A percentile compares a stretch with the other conserved stretches of the same genome.
Conservation (phyloP, 164 flowering plant species). For the Houttuynia cordata region DNA sequence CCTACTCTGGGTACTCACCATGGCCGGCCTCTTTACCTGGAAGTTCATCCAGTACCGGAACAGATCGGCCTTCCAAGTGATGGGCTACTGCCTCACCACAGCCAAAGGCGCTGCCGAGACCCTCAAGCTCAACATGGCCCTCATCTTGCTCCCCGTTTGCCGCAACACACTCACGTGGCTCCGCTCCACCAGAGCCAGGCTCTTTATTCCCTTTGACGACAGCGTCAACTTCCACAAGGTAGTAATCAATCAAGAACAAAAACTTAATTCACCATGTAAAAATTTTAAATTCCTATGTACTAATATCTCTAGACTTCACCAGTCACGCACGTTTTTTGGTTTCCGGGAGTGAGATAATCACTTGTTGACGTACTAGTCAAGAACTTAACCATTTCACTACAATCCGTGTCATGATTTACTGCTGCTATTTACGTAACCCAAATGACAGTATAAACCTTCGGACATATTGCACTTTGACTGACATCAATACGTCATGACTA, state of each 20-base stretch:
- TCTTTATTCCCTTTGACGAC: conserved; percentile 80
- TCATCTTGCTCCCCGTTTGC: conserved; percentile 74
- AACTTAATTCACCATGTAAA: neutral
- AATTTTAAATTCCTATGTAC: neutral
- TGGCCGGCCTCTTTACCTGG: conserved; percentile 66
- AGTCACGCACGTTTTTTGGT: too few species aligned
- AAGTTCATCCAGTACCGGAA: conserved; percentile 64
- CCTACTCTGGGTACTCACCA: conserved; percentile 43
- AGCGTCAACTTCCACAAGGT: conserved; percentile 93
- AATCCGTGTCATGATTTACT: too few species aligned
- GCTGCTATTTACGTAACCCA: too few species aligned
- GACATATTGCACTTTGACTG: neutral
- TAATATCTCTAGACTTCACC: neutral
- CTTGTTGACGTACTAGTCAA: too few species aligned
- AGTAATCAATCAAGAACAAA: neutral
- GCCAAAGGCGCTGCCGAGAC: conserved; percentile 99
- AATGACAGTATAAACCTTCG: neutral
- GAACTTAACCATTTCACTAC: too few species aligned
- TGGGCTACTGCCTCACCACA: conserved; percentile 76
- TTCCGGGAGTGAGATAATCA: too few species aligned
- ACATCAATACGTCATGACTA: neutral
- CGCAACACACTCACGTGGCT: conserved; percentile 87
- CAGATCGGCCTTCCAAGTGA: conserved; percentile 56
- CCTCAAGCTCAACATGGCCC: conserved; percentile 91
- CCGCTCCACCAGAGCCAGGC: conserved; percentile 68